These are phyloP conservation scores for Coniella vitis DNA, from an alignment of 2,329 filamentous ascomycete genomes.

Conservation along the genomic window DNA sequence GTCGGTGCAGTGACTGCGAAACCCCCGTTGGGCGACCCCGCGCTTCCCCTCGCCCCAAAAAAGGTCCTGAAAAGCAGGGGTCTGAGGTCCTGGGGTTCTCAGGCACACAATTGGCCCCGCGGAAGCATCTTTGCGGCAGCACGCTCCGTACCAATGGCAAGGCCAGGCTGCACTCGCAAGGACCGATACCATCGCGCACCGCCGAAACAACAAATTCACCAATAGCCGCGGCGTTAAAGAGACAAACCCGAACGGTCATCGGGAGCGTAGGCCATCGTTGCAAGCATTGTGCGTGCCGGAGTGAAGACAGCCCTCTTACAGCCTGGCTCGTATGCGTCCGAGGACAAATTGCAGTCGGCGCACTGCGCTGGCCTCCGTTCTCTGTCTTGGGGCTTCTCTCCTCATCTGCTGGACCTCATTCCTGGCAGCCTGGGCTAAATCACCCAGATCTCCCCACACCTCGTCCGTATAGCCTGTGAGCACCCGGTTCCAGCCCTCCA, in stretches of 20 bases:
- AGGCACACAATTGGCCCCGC: no score
- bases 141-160: no score
- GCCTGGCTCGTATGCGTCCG: conserved; percentile 29
- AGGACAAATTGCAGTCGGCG: conserved; percentile 33
- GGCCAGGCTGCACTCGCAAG: no score
- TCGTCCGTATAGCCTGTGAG: conserved; percentile 54
- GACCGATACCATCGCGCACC: no score
- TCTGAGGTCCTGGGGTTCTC: neutral
- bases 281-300: no score
- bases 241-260: no score
- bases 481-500: conserved; percentile 49
- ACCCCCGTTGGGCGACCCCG: neutral
- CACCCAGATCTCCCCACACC: conserved; percentile 59
- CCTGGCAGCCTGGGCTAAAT: conserved; percentile 49
- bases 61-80: no score
- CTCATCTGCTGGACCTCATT: conserved; percentile 44
- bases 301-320: conserved; percentile 8
- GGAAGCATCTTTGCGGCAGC: no score
- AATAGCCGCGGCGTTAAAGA: no score
- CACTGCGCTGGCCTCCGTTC: conserved; percentile 28
- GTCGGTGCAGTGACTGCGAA: neutral
- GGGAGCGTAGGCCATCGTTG: no score
- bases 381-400: conserved; percentile 18
- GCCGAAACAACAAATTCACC: no score
- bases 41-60: neutral